These are phyloP conservation scores for Trametes cinnabarina DNA, from an alignment of 768 basidiomycete genomes.

Conservation along the genomic window DNA sequence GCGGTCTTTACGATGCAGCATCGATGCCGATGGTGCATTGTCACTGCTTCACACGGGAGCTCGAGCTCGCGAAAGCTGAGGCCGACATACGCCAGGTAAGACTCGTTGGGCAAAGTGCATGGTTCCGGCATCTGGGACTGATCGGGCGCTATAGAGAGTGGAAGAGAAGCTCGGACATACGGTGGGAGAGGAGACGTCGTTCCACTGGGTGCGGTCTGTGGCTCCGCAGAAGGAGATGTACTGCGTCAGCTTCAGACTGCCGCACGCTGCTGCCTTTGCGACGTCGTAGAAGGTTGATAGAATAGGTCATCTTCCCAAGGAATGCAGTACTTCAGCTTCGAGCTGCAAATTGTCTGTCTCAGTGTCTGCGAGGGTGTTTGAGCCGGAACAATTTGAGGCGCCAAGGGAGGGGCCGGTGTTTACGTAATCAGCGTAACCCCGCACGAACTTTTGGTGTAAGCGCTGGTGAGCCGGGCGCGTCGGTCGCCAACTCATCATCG, in stretches of 20 bases:
- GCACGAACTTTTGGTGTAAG: slow-evolving; percentile 19
- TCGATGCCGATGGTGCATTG: slow-evolving; percentile 90
- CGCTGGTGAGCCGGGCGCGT: slow-evolving; percentile 4
- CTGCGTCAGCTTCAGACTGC: slow-evolving; percentile 85
- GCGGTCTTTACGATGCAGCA: slow-evolving; percentile 38
- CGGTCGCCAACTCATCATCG: slow-evolving; percentile 21
- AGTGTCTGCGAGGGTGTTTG: neutral
- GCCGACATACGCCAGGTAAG: slow-evolving; percentile 76
- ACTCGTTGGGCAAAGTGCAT: neutral
- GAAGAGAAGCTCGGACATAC: slow-evolving; percentile 58
- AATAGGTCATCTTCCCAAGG: neutral
- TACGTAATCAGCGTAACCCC: slow-evolving; percentile 28
- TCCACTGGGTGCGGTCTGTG: slow-evolving; percentile 86
- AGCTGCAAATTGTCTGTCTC: neutral
- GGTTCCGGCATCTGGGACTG: slow-evolving; percentile 7
- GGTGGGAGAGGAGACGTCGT: slow-evolving; percentile 46
- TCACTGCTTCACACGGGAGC: slow-evolving; percentile 91
- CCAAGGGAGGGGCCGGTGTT: slow-evolving; percentile 13
- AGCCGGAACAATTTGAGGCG: slow-evolving; percentile 4
- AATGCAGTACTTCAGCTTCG: neutral
- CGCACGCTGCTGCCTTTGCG: slow-evolving; percentile 40
- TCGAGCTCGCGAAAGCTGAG: slow-evolving; percentile 64
- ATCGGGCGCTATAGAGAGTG: slow-evolving; percentile 54
- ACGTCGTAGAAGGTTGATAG: neutral
- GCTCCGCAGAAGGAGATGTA: slow-evolving; percentile 99